These are phyloP conservation scores for Acer saccharum DNA, from an alignment of 345 rosid genomes.

Conservation along the genomic window DNA sequence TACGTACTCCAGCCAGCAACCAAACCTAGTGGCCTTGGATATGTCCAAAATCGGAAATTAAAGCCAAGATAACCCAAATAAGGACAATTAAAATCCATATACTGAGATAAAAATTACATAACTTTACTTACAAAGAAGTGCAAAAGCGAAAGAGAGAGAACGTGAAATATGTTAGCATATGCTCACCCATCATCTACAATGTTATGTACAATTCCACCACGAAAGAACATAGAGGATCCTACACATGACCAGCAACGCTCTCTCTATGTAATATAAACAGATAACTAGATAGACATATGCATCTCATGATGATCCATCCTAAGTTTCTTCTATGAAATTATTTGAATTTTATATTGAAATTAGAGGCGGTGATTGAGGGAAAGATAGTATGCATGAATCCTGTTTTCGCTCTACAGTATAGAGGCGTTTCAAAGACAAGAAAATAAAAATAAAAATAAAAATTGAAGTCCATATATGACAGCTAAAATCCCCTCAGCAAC, in stretches of 20 bases:
- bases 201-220: too few species aligned
- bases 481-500: not conserved
- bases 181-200: not conserved
- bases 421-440: constrained; percentile 8
- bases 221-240: too few species aligned
- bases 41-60: not conserved
- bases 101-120: not conserved
- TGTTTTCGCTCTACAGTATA: constrained; percentile 2
- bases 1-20: too few species aligned
- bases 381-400: constrained; percentile 32
- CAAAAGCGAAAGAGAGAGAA: not conserved
- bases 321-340: not conserved
- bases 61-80: too few species aligned
- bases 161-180: constrained; percentile 5
- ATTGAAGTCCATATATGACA: not conserved
- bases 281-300: not conserved
- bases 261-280: too few species aligned
- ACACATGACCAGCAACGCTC: too few species aligned
- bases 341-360: constrained; percentile 15
- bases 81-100: not conserved
- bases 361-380: constrained; percentile 30
- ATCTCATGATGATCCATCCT: not conserved
- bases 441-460: too few species aligned
- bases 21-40: not conserved
- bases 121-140: not conserved